Evolutionary conservation across 2,329 filamentous ascomycete species (phyloP).

Genomic region (Periconia macrospinosa): DNA sequence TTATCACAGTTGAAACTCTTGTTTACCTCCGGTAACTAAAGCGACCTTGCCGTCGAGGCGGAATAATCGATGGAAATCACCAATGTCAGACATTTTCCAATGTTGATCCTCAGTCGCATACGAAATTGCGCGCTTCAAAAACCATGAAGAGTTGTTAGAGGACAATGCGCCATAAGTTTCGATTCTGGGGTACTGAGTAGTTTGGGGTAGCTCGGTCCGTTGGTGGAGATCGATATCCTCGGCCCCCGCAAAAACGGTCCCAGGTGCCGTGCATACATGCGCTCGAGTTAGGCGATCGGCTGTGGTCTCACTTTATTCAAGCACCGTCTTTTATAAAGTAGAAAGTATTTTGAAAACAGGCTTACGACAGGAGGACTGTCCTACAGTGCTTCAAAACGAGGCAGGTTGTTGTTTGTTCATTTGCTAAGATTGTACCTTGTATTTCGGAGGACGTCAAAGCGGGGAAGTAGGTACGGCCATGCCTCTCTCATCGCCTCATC

Average conservation of each 20-base stretch:
- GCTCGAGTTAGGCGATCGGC: slow-evolving; percentile 13
- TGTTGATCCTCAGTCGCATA: slow-evolving; percentile 3
- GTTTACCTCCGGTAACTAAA: slow-evolving; percentile 38
- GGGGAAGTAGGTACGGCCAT: slow-evolving; percentile 23
- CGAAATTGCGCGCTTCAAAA: neutral
- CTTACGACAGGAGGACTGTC: no score
- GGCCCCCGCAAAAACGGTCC: slow-evolving; percentile 16
- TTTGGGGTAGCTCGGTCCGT: slow-evolving; percentile 17
- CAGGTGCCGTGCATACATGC: slow-evolving; percentile 20
- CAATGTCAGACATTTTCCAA: slow-evolving; percentile 33
- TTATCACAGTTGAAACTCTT: neutral
- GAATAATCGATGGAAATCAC: slow-evolving; percentile 38
- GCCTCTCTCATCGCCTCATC: slow-evolving; percentile 49
- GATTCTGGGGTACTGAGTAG: slow-evolving; percentile 6
- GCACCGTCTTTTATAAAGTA: no score
- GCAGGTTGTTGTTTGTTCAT: no score
- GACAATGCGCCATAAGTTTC: no score
- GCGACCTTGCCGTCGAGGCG: slow-evolving; percentile 42
- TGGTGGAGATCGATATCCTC: slow-evolving; percentile 31
- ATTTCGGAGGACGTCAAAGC: no score
- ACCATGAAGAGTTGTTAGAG: neutral
- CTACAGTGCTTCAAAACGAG: no score
- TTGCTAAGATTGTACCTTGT: neutral
- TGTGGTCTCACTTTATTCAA: slow-evolving; percentile 25
- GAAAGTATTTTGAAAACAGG: no score